A percentile compares a stretch with the other conserved stretches of the same genome.
phyloP scores from a whole-genome alignment of 1,284 basidiomycete species.

The Ceratobasidium sp. region DNA sequence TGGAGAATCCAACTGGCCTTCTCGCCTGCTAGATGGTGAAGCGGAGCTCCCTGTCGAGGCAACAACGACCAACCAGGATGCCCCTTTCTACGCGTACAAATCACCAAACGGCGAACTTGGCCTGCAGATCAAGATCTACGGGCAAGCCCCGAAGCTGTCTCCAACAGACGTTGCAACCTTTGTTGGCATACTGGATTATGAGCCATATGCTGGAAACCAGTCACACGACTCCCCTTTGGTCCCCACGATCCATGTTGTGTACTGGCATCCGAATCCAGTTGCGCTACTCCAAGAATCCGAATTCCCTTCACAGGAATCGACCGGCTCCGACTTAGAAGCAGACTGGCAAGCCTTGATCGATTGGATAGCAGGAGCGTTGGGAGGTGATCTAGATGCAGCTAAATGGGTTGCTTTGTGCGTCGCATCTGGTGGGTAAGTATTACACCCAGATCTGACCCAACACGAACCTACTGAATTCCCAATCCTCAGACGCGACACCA shows the following conservation, averaged over 20 bases:
- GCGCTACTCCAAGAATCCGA: constrained; percentile 58
- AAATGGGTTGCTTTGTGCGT: constrained; percentile 80
- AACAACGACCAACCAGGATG: constrained; percentile 48
- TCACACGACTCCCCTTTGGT: constrained; percentile 58
- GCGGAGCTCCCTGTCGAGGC: constrained; percentile 42
- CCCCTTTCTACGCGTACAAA: constrained; percentile 66
- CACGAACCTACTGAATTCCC: constrained; percentile 36
- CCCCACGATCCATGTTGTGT: constrained; percentile 79
- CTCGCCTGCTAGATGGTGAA: constrained; percentile 52
- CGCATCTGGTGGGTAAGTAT: constrained; percentile 75
- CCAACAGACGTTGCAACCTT: constrained; percentile 74
- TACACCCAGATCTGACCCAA: constrained; percentile 47
- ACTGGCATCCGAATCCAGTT: constrained; percentile 61
- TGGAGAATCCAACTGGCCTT: constrained; percentile 69
- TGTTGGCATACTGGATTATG: constrained; percentile 75
- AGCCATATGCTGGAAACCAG: constrained; percentile 64
- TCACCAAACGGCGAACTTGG: constrained; percentile 64
- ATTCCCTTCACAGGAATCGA: constrained; percentile 56
- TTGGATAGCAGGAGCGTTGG: constrained; percentile 80
- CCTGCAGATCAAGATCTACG: constrained; percentile 66
- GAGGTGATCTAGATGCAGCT: constrained; percentile 76
- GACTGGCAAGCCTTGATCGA: constrained; percentile 69
- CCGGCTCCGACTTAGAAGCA: background rate
- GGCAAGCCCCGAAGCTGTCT: constrained; percentile 59
- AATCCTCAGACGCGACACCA: constrained; percentile 71